Percentiles rank a stretch among this genome's conserved stretches.
Evolutionary conservation across 2,329 filamentous ascomycete genomes (phyloP).

Genomic region (Alternaria sp.): DNA sequence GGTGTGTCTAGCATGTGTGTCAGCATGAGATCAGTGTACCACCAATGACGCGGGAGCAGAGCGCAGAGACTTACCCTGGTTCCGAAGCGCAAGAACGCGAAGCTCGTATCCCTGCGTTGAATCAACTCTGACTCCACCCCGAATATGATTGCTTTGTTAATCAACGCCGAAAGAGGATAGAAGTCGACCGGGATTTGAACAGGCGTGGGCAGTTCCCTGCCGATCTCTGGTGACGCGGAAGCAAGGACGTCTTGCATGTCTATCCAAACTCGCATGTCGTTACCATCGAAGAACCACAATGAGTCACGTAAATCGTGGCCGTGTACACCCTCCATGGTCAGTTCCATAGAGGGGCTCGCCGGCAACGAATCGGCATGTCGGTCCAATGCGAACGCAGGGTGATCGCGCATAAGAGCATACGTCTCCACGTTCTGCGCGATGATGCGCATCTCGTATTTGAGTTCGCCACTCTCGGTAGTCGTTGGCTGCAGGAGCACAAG

Average conservation of each 20-base stretch:
- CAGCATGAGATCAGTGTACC: constrained; percentile 15
- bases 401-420: constrained; percentile 89
- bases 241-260: constrained; percentile 84
- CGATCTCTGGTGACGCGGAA: constrained; percentile 68
- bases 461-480: constrained; percentile 76
- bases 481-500: constrained; percentile 90
- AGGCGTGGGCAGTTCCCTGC: constrained; percentile 73
- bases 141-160: constrained; percentile 88
- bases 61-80: constrained; percentile 70
- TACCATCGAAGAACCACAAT: constrained; percentile 92
- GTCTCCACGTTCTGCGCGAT: constrained; percentile 97
- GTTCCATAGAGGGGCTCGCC: constrained; percentile 56
- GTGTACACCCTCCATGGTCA: constrained; percentile 53
- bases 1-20: constrained; percentile 71
- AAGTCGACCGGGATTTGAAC: constrained; percentile 89
- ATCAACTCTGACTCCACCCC: constrained; percentile 91
- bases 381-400: constrained; percentile 61
- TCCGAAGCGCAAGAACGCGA: constrained; percentile 86
- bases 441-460: constrained; percentile 98
- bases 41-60: constrained; percentile 7
- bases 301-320: constrained; percentile 77
- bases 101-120: constrained; percentile 89
- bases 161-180: constrained; percentile 84
- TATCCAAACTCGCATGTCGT: constrained; percentile 84
- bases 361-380: constrained; percentile 57